phyloP scores from a whole-genome alignment of 2,329 filamentous ascomycete genomes.

The Fusarium chaquense region DNA sequence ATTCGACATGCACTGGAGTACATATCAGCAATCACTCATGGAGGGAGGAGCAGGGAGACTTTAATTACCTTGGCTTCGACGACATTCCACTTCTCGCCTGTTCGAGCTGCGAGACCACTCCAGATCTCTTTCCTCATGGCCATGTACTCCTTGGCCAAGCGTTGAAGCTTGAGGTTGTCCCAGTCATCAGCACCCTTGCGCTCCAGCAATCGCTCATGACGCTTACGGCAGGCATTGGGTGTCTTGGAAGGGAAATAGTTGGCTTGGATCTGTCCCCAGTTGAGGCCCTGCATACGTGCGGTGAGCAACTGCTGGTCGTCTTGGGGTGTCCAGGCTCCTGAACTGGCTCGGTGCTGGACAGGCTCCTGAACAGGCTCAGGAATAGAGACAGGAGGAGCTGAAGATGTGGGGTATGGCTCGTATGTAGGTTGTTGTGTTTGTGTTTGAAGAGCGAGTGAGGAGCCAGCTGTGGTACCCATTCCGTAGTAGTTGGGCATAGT shows the following conservation, averaged over 20 bases:
- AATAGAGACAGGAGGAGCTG: constrained; percentile 51
- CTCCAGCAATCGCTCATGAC: constrained; percentile 87
- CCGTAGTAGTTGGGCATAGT: constrained; percentile 58
- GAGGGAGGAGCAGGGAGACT: rapidly evolving
- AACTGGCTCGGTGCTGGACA: constrained; percentile 67
- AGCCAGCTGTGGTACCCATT: constrained; percentile 52
- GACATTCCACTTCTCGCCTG: constrained; percentile 86
- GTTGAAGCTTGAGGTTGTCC: constrained; percentile 80
- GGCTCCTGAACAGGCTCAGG: constrained; percentile 49
- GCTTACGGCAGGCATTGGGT: constrained; percentile 87
- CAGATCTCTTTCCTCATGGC: constrained; percentile 84
- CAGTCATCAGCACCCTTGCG: constrained; percentile 80
- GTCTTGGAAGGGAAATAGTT: constrained; percentile 82
- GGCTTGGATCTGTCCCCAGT: constrained; percentile 84
- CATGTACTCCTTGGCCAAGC: constrained; percentile 83
- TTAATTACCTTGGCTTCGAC: constrained; percentile 70
- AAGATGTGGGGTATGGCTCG: constrained; percentile 54
- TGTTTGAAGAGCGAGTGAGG: constrained; percentile 49
- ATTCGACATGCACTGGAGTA: constrained; percentile 79
- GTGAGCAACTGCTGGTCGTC: constrained; percentile 80
- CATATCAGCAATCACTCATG: constrained; percentile 8
- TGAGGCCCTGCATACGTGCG: constrained; percentile 79
- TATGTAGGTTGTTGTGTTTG: constrained; percentile 54
- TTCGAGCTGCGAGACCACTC: constrained; percentile 76
- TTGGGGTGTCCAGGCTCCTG: constrained; percentile 76